Conservation (phyloP, 495 filamentous ascomycete genomes). For the Penicillium cataractarum region DNA sequence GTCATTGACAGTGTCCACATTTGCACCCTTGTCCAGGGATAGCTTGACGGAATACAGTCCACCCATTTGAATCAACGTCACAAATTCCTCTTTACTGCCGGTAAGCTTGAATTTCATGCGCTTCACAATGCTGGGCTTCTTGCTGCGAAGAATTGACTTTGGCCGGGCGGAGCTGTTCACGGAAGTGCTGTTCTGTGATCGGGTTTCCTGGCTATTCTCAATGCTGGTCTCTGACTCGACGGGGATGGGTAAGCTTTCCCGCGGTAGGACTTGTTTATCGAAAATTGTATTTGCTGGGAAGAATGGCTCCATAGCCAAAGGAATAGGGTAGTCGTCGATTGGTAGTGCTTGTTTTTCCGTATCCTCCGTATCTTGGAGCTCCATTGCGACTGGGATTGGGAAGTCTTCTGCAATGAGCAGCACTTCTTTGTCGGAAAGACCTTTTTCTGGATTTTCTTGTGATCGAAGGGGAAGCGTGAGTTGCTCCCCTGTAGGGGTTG, state of each 20-base stretch:
- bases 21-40: slow-evolving; percentile 39
- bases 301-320: slow-evolving; percentile 4
- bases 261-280: slow-evolving; percentile 8
- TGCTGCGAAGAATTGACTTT: neutral
- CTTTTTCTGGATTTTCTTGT: neutral
- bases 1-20: slow-evolving; percentile 38
- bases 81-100: slow-evolving; percentile 17
- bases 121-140: slow-evolving; percentile 21
- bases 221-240: slow-evolving; percentile 2
- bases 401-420: slow-evolving; percentile 7
- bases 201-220: neutral
- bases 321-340: slow-evolving; percentile 14
- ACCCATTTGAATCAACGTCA: slow-evolving; percentile 14
- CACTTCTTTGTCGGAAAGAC: slow-evolving; percentile 8
- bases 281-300: neutral
- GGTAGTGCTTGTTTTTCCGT: slow-evolving; percentile 15
- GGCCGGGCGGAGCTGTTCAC: neutral
- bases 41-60: slow-evolving; percentile 6
- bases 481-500: neutral
- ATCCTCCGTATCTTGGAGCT: slow-evolving; percentile 8
- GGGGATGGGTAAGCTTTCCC: slow-evolving; percentile 5
- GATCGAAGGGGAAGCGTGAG: slow-evolving; percentile 3
- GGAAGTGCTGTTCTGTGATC: neutral
- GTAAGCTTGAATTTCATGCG: slow-evolving; percentile 20
- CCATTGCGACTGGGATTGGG: slow-evolving; percentile 11